Evolutionary conservation across 1,284 basidiomycete genomes (phyloP).

Genomic region (Thelephora terrestris): DNA sequence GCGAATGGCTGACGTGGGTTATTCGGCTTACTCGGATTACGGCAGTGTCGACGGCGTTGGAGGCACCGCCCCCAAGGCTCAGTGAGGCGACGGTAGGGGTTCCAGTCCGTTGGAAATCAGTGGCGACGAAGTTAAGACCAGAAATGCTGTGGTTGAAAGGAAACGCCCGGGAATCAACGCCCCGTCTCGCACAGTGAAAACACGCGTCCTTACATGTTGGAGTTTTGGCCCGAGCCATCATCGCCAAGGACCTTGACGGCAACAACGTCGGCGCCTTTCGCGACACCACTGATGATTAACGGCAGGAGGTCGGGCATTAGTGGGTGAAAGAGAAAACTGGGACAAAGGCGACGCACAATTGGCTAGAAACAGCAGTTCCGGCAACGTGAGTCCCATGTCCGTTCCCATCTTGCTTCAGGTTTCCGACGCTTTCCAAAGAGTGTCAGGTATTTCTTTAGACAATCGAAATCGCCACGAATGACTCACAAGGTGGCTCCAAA

Average conservation of each 20-base stretch:
- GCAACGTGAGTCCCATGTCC: background rate
- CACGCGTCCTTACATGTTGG: slow-evolving; percentile 13
- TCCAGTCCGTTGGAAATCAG: slow-evolving; percentile 35
- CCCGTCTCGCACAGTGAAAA: background rate
- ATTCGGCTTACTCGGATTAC: slow-evolving; percentile 27
- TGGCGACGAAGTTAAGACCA: slow-evolving; percentile 30
- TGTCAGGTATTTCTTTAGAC: background rate
- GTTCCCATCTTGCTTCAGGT: background rate
- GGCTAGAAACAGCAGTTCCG: background rate
- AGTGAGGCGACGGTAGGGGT: slow-evolving; percentile 62
- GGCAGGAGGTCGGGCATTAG: background rate
- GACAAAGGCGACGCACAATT: background rate
- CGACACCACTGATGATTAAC: slow-evolving; percentile 36
- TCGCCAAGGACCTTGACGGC: slow-evolving; percentile 69
- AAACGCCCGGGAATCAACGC: background rate
- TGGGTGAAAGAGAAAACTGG: background rate
- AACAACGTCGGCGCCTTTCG: slow-evolving; percentile 55
- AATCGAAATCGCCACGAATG: background rate
- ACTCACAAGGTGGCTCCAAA: background rate
- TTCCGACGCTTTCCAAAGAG: background rate
- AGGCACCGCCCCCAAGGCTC: slow-evolving; percentile 61
- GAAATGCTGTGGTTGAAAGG: slow-evolving; percentile 35
- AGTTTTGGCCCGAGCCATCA: slow-evolving; percentile 33
- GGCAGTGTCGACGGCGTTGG: slow-evolving; percentile 53
- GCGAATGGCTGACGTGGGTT: slow-evolving; percentile 22